Conservation (phyloP, 495 filamentous ascomycete species). For the Aspergillus campestris region DNA sequence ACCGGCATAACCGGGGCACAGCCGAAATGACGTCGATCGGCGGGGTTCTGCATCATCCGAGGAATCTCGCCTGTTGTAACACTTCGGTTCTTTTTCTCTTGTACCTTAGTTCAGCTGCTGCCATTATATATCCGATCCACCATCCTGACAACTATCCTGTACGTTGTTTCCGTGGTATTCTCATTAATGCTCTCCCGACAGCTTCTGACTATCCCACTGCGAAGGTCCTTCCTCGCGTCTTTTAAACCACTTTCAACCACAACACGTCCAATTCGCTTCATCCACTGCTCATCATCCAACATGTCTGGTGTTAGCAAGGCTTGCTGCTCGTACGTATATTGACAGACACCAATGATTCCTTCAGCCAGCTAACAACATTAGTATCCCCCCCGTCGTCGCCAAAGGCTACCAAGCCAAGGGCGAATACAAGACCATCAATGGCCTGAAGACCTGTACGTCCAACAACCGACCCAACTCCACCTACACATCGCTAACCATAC, state of each 20-base stretch:
- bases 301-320: conserved; percentile 44
- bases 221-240: conserved; percentile 12
- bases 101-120: too few relatives aligned
- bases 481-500: conserved; percentile 4
- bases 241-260: conserved; percentile 6
- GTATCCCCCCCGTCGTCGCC: conserved; percentile 46
- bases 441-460: conserved; percentile 52
- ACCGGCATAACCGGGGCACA: not conserved
- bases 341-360: conserved; percentile 1
- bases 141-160: too few relatives aligned
- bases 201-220: conserved; percentile 15
- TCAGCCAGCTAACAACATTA: conserved; percentile 6
- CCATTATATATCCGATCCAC: too few relatives aligned
- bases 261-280: conserved; percentile 1
- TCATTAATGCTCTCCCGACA: conserved; percentile 8
- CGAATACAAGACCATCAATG: conserved; percentile 51
- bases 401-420: conserved; percentile 54
- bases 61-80: too few relatives aligned
- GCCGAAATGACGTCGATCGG: conserved; percentile 2
- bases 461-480: not conserved
- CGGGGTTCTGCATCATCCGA: too few relatives aligned
- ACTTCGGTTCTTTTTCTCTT: too few relatives aligned
- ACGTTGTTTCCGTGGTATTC: not conserved
- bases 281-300: conserved; percentile 18
- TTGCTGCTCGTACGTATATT: conserved; percentile 36